Evolutionary conservation across 345 rosid species (phyloP), one percentile per base, ranked within the genome.

Genomic region (Noccaea caerulescens): DNA sequence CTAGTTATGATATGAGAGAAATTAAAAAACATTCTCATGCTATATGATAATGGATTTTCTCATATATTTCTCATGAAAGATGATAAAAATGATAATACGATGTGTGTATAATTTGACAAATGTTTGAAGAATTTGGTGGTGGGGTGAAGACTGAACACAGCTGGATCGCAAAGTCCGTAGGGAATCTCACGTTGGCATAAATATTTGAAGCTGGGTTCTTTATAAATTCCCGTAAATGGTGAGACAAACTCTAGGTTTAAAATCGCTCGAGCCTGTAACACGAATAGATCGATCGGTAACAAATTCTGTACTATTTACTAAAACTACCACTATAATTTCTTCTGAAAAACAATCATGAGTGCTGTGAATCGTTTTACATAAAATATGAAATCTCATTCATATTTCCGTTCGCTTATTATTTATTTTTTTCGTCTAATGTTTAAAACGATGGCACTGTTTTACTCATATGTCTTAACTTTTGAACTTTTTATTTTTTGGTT

Each of bases 151-250:
- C 30, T 20, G 46, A 59, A 50, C 25, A 56, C 56, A 71, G 76
- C 76, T 72, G 76, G 69, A 53, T 63, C 37, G 47, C 63, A 72
- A 6, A 41, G 50, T 7, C 12, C 7, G 51, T 54, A 11, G 32
- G 32, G 71, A 43, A 32, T 42, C 52, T 54, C 52, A 43, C 42
- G 32, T 14, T n/a, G 18, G 42, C 53, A 41, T 27, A 2, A 8
- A 67, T 54, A 54, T 27, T 41, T 27, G 43, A 42, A 67, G 43
- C 18, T 54, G 2, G 33, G 4, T 16, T 66, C 43, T 7, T 18
- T 43, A 16, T 42, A 42, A 46, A 23, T 72, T 45, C 76, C 70
- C 30, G 20, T 55, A 63, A 54, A 63, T 63, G 41, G 49, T 34
- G 64, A 30, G 76, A 63, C 69, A 72, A 55, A 62, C 34, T 38